Evolutionary conservation across 495 filamentous ascomycete species (phyloP).

Genomic region (Alectoria sarmentosa): DNA sequence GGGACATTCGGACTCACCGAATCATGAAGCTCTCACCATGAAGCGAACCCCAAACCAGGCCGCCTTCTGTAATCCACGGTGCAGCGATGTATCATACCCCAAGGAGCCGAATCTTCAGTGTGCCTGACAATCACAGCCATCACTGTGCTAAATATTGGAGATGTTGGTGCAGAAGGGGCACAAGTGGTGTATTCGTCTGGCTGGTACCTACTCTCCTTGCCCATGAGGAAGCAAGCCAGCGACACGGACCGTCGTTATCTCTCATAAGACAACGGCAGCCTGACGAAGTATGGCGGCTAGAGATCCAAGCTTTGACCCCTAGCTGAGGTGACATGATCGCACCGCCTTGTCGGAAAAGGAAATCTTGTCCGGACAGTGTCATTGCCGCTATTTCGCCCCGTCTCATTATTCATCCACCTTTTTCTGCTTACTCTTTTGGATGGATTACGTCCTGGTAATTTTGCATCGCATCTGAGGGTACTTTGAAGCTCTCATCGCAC

Average conservation of each 20-base stretch:
- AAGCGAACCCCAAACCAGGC: not conserved
- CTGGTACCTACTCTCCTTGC: not conserved
- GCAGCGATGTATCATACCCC: not conserved
- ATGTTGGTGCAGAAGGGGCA: not conserved
- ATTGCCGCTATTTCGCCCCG: not conserved
- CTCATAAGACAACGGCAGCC: not conserved
- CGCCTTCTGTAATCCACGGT: not conserved
- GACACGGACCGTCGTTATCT: not conserved
- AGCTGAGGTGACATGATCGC: not conserved
- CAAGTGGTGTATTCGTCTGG: not conserved
- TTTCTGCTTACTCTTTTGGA: not conserved
- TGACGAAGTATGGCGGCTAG: not conserved
- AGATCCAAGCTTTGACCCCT: not conserved
- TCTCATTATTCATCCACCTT: not conserved
- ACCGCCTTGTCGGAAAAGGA: constrained; percentile 1
- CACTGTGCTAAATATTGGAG: not conserved
- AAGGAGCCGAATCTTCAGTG: not conserved
- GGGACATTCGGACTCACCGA: not conserved
- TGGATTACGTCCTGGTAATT: too few relatives aligned
- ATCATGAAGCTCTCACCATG: not conserved
- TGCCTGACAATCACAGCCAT: not conserved
- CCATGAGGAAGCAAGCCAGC: not conserved
- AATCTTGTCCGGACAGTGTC: not conserved
- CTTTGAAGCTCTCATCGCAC: not conserved
- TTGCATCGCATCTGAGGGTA: not conserved